Conservation (phyloP, 768 basidiomycete genomes). For the Tylopilus balloui region DNA sequence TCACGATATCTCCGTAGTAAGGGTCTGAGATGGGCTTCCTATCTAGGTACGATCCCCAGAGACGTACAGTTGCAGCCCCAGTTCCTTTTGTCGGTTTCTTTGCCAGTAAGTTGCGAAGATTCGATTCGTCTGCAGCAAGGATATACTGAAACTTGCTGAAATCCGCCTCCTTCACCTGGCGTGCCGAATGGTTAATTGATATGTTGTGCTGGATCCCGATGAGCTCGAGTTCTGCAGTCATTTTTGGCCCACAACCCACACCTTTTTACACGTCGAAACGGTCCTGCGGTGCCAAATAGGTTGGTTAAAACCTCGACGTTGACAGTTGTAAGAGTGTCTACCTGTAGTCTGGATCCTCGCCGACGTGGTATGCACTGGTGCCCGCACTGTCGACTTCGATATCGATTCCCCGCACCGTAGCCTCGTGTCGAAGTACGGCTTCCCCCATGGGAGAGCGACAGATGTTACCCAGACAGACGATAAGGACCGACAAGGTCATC, state of each 20-base stretch:
- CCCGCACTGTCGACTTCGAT: constrained; percentile 80
- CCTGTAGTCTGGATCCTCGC: constrained; percentile 82
- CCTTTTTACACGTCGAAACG: constrained; percentile 66
- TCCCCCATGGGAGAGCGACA: constrained; percentile 93
- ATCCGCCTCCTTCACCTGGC: constrained; percentile 62
- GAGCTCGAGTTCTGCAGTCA: not conserved
- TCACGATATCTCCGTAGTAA: constrained; percentile 69
- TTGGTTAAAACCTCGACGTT: not conserved
- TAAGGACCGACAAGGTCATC: constrained; percentile 51
- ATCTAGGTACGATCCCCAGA: constrained; percentile 82
- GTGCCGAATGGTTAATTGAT: constrained; percentile 64
- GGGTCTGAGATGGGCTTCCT: constrained; percentile 75
- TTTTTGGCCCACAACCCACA: constrained; percentile 20
- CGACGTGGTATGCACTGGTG: constrained; percentile 79
- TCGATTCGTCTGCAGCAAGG: constrained; percentile 77
- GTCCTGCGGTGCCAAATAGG: constrained; percentile 43
- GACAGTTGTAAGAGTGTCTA: constrained; percentile 26
- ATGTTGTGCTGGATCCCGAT: constrained; percentile 54
- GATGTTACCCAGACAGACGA: constrained; percentile 82
- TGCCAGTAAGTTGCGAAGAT: constrained; percentile 57
- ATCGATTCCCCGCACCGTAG: constrained; percentile 59
- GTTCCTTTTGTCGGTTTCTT: constrained; percentile 50
- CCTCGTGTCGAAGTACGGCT: constrained; percentile 72
- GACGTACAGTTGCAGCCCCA: constrained; percentile 60
- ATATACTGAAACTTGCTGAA: constrained; percentile 79